Evolutionary conservation across 805 yeast genomes (phyloP), one percentile per base, ranked within the genome.

Genomic region (Candida ponderosae): DNA sequence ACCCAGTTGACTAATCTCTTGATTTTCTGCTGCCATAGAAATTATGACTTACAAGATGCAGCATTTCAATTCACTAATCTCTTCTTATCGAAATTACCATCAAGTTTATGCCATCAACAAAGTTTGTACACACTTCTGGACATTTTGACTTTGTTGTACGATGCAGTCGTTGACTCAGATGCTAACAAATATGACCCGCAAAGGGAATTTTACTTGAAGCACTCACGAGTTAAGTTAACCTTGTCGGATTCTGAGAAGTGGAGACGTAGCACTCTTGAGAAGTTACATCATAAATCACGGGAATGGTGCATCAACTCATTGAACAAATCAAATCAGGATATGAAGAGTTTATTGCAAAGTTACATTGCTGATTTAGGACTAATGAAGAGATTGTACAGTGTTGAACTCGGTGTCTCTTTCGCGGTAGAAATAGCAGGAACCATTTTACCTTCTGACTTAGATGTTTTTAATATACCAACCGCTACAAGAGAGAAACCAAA

Each of bases 391-490:
- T 53, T 56, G 45, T 70, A 57, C 48, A 63, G 50, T 48, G 71
- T 84, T 31, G 80, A 83, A 39, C 79, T 72, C 50, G 97, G 97
- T 38, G 81, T 88, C 34, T 80, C 95, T 0, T 85, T 90, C 67
- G 97, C 98, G 0, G 63, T 89, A 40, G 93, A 85, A 46, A 73
- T 87, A 79, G 95, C 95, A 1, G 87, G 93, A 4, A 57, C 73
- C 5, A 71, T 86, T 11, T 61, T 79, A n/a, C 68, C 79, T 16
- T 68, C 68, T 21, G 94, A 86, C 48, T 63, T 79, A 32, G 93
- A 83, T 48, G 57, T 80, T 21, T 69, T 75, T 3, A 70, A 72
- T 31, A 63, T 78, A 30, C 54, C 70, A 35, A 45, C 48, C 11
- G 40, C 51, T 17, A 56, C 62, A 10, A 60, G 53, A 27, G 56